Base-by-base conservation (phyloP, 495 filamentous ascomycete genomes). In the Tetracladium marchalianum region DNA sequence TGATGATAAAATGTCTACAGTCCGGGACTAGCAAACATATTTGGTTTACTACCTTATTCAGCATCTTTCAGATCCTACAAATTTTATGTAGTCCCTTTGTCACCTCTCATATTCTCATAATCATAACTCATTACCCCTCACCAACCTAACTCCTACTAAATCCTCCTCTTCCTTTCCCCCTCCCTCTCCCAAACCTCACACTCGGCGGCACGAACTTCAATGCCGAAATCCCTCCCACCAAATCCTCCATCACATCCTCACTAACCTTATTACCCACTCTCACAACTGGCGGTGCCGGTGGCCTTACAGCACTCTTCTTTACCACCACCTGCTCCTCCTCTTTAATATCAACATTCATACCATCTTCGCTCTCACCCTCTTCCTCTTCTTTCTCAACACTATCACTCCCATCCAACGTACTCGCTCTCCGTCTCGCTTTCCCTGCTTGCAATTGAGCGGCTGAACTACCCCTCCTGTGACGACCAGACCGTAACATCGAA, bases 171-270 rank as follows among this genome's bases (percentile, higher is more conserved):
- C 51, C 44, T 31, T 47, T 34, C 15, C 53, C 70, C 43, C 72
- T 68, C 43, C 78, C 72, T 44, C 79, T 66, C 11, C 84, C 84
- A 52, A 87, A 86, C 15, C 77, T 71, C 19, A 96, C 73, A 55
- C 81, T 89, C 11, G 73, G 63, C 13, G 90, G 90, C 7, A 95
- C 78, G 58, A 96, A 89, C 39, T 80, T 83, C 33, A 96, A 63
- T 0, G 84, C 73, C 5, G 85, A 84, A 87, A 96, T 90, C 4
- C 85, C 85, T 22, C 71, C 72, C n/a, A 80, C 70, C 10, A 95
- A 65, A 44, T 81, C 76, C 16, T 82, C 77, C 62, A 95, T 81
- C 18, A 68, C 66, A 49, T 84, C 43, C 10, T 50, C 24, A 37
- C 22, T 27, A 7, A 27, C 22, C 22, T 18, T 24, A 27, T 18